Base-by-base conservation (phyloP, 306 rosid species). In the Lotus japonicus region DNA sequence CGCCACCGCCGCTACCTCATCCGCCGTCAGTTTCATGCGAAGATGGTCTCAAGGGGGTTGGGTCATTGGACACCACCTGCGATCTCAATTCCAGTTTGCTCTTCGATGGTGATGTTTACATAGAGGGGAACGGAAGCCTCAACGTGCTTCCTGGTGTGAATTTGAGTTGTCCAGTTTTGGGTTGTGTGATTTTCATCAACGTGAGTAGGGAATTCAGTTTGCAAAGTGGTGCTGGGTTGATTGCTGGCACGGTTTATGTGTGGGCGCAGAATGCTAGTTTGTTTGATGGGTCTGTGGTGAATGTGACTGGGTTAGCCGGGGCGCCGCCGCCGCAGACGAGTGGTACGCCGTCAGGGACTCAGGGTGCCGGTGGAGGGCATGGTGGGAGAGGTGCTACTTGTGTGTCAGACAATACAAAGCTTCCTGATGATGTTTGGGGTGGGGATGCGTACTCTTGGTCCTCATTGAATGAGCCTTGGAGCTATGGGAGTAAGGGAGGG, bases 331-430 rank as follows among this genome's bases (percentile, higher is more conserved):
- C 85, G 18, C 89, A 88, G 87, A 88, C 97, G 1, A 94, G 98
- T 15, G 98, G 98, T 33, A 73, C 86, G 11, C 98, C 98, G 0
- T 57, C 82, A n/a, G 97, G 96, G 48, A 78, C 83, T 38, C 96
- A 90, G 77, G 97, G 98, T 9, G 87, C 90, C 0, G 97, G 96
- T 8, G 98, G 97, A 50, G 98, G 98, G 33, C 84, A 94, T 18
- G 98, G 98, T 13, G 98, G 98, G 13, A 82, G 98, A 66, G 98
- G 98, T n/a, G 97, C 98, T 23, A 74, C 79, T 12, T 92, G 97
- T 64, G 91, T 89, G 8, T 73, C 80, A 0, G 98, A 92, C 58
- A 92, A 89, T 60, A 87, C 88, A 12, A 92, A 92, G 73, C 91
- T 92, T 6, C 98, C 98, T 0, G 95, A 86, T 43, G 98, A 92